A percentile compares a stretch with the other conserved stretches of the same genome.
Conservation (phyloP, 164 flowering plant species). For the grape (Vitis vinifera) region ASM3070453v1 NC_081810.1:9365501-9366000, state of each 20-base stretch:
- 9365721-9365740: constrained; percentile 48
- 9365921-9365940: no score
- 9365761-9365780: constrained; percentile 58
- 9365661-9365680: constrained; percentile 60
- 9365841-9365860: not conserved
- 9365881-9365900: not conserved
- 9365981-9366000: no score
- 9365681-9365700: constrained; percentile 46
- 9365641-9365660: constrained; percentile 32
- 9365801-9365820: not conserved
- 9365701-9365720: constrained; percentile 55
- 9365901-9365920: not conserved
- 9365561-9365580: no score
- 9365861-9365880: not conserved
- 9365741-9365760: constrained; percentile 59
- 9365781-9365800: constrained; percentile 66
- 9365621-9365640: not conserved
- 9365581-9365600: no score
- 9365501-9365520: no score
- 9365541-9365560: no score
- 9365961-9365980: not conserved
- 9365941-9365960: no score
- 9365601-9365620: not conserved
- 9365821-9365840: not conserved
- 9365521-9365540: no score